Evolutionary conservation across 2,329 filamentous ascomycete genomes (phyloP).

Genomic region (Cladosporium sphaerospermum): DNA sequence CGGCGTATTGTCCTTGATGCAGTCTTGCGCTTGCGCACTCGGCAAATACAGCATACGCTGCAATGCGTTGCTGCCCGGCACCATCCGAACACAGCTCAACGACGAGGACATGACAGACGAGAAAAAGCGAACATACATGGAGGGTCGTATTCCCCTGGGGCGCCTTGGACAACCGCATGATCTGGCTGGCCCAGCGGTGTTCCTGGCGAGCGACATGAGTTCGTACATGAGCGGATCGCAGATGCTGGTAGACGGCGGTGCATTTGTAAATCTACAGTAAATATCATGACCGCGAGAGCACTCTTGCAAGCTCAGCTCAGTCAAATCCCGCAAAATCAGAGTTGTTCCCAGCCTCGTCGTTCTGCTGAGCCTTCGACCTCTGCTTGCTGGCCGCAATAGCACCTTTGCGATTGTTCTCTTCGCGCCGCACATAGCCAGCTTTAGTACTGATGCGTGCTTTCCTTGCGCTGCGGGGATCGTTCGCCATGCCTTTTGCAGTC

Average conservation of each 20-base stretch:
- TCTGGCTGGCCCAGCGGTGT: constrained; percentile 76
- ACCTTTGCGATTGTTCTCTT: constrained; percentile 57
- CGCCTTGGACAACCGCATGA: constrained; percentile 67
- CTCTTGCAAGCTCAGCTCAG: constrained; percentile 11
- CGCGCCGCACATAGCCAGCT: constrained; percentile 66
- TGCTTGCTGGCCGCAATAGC: constrained; percentile 31
- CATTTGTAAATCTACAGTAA: constrained; percentile 84
- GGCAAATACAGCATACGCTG: constrained; percentile 71
- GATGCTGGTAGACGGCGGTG: constrained; percentile 76
- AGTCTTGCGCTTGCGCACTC: constrained; percentile 72
- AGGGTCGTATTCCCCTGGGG: constrained; percentile 71
- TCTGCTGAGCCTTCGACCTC: constrained; percentile 23
- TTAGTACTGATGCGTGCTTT: constrained; percentile 73
- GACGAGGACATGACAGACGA: constrained; percentile 73
- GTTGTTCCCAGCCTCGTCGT: constrained; percentile 20
- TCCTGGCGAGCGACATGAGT: constrained; percentile 73
- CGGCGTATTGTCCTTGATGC: constrained; percentile 73
- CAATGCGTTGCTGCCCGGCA: constrained; percentile 78
- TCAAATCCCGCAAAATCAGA: constrained; percentile 40
- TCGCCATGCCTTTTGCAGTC: constrained; percentile 33
- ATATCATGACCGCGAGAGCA: background rate
- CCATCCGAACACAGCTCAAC: constrained; percentile 77
- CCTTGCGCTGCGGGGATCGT: constrained; percentile 37
- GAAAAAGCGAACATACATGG: constrained; percentile 69
- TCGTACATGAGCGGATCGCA: constrained; percentile 79